Evolutionary conservation across 176 grass and related monocot genomes (phyloP).

Genomic region (Dactylis glomerata): DNA sequence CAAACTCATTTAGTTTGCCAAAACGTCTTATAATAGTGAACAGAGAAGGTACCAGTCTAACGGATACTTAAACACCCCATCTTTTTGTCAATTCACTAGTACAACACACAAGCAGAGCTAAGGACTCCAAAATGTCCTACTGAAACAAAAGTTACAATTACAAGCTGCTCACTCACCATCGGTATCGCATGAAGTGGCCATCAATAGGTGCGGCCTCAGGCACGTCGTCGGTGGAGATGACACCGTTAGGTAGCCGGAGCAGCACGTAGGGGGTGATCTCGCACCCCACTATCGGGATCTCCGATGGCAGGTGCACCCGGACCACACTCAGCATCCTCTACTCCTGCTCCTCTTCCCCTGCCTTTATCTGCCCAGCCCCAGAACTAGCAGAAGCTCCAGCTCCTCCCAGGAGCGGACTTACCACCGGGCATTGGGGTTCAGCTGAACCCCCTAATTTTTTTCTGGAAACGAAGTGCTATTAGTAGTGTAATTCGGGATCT

Average conservation of each 20-base stretch:
- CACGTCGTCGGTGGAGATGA: conserved; percentile 61
- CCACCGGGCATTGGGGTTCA: conserved; percentile 20
- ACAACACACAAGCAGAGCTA: conserved; percentile 10
- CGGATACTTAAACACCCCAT: conserved; percentile 3
- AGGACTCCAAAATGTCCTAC: background rate
- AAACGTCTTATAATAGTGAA: too few relatives aligned
- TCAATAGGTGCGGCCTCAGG: conserved; percentile 43
- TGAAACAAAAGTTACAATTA: background rate
- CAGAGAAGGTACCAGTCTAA: background rate
- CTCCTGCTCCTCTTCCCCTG: conserved; percentile 25
- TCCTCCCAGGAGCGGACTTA: conserved; percentile 24
- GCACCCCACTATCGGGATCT: conserved; percentile 98
- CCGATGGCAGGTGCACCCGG: conserved; percentile 91
- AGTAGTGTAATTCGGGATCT: conserved; percentile 22
- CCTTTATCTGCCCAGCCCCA: conserved; percentile 32
- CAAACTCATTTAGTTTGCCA: too few relatives aligned
- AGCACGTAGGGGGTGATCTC: conserved; percentile 99
- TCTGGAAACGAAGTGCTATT: background rate
- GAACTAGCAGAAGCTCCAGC: conserved; percentile 1
- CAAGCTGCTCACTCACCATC: conserved; percentile 72
- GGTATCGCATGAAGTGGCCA: conserved; percentile 84
- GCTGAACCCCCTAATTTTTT: background rate
- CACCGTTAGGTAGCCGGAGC: conserved; percentile 55
- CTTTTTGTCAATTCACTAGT: conserved; percentile 3
- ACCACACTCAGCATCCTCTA: conserved; percentile 89